Evolutionary conservation across 2,329 filamentous ascomycete species (phyloP), one percentile per base, ranked within the genome.

Genomic region (Aspergillus pseudotamarii): DNA sequence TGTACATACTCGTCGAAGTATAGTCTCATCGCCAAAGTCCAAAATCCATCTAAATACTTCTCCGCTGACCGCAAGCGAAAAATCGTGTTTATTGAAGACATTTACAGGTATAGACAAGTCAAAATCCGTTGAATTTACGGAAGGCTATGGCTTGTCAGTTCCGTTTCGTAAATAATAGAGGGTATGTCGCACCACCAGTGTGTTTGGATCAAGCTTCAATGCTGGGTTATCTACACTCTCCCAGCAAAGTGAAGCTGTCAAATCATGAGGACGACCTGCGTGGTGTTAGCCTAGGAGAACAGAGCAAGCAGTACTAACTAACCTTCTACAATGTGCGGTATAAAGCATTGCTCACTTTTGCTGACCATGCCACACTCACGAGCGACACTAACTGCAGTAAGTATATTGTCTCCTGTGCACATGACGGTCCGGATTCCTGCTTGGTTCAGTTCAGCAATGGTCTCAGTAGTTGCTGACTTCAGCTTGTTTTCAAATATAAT

Each of bases 401-500:
- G 81, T 66, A 98, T 98, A 70, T 99, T 99, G 82, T 99, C 95
- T 34, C 95, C 95, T 0, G 95, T 99, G 66, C 96, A 96, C 95
- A 99, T 99, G 58, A 97, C 89, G 32, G 91, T 90, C 41, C 92
- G 88, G 68, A 99, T 97, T 61, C 91, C 91, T 9, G 96, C 94
- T 58, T 90, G 84, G 36, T 88, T 85, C 3, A 99, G 85, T 78
- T 98, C 94, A 61, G 91, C 86, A 30, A 99, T 87, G 38, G 97
- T 91, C 1, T 85, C 86, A 1, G 91, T 86, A 0, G 94, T 97
- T 23, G 88, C 93, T 1, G 92, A 89, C 77, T 99, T 99, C 65
- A 99, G 82, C 79, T 99, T 99, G 81, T 99, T 99, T 80, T 99
- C 95, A 71, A 99, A 99, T 59, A 99, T 90, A 73, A 99, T 98